phyloP scores from a whole-genome alignment of 164 flowering plant species.

The Brasenia schreberi region DNA sequence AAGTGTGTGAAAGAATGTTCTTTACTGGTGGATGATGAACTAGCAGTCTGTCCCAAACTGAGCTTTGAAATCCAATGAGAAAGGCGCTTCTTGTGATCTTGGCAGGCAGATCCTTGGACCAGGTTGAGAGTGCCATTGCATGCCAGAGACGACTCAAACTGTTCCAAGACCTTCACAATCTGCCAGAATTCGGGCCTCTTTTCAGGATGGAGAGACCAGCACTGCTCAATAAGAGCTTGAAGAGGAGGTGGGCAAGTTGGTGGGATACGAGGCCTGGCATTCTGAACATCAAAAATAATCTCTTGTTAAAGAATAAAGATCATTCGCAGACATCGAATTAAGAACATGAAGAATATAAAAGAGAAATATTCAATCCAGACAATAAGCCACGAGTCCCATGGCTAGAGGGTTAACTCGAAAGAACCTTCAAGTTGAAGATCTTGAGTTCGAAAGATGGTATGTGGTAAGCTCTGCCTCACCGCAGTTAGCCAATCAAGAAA shows the following conservation, averaged over 20 bases:
- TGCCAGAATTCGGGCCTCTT: constrained; percentile 73
- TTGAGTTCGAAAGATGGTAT: no score
- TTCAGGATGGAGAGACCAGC: constrained; percentile 50
- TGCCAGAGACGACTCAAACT: constrained; percentile 52
- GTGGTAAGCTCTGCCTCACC: no score
- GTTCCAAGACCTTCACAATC: constrained; percentile 60
- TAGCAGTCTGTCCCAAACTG: background rate
- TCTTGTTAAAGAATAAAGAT: no score
- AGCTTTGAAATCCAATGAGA: constrained; percentile 71
- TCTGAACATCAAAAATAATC: constrained; percentile 23
- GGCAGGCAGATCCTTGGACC: constrained; percentile 24
- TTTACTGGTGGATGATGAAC: background rate
- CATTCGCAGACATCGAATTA: background rate
- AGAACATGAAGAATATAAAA: background rate
- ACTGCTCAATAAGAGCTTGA: constrained; percentile 62
- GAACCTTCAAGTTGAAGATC: no score
- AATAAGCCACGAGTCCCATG: no score
- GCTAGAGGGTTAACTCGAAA: no score
- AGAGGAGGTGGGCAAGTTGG: constrained; percentile 49
- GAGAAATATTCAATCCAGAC: background rate
- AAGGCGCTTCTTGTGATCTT: constrained; percentile 74
- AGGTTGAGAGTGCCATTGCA: constrained; percentile 50
- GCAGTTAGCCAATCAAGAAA: background rate
- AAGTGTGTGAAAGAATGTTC: no score
- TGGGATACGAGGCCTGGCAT: constrained; percentile 64